Evolutionary conservation across 1,139 yeast genomes (phyloP).

Genomic region (Taphrina pruni): DNA sequence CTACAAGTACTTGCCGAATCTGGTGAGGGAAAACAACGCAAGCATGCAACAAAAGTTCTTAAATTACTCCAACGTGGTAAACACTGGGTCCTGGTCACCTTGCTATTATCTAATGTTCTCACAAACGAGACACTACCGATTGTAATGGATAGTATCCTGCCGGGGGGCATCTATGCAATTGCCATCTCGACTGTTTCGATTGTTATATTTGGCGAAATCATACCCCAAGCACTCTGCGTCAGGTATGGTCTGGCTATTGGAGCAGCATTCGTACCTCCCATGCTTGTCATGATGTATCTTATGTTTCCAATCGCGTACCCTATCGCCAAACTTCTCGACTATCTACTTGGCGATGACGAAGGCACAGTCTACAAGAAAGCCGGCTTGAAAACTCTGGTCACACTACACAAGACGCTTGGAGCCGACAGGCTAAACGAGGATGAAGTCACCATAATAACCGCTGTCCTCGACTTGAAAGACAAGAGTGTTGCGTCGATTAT

Average conservation of each 20-base stretch:
- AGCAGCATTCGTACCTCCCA: slow-evolving; percentile 88
- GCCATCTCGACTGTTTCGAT: slow-evolving; percentile 89
- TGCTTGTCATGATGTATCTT: slow-evolving; percentile 77
- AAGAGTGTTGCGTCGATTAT: slow-evolving; percentile 83
- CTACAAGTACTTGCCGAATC: slow-evolving; percentile 56
- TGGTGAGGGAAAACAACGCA: slow-evolving; percentile 64
- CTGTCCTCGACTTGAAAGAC: slow-evolving; percentile 91
- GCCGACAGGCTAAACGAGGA: slow-evolving; percentile 90
- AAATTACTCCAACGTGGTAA: slow-evolving; percentile 78
- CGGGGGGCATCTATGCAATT: slow-evolving; percentile 98
- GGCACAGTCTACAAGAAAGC: slow-evolving; percentile 93
- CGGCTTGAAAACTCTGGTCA: slow-evolving; percentile 90
- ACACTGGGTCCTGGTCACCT: slow-evolving; percentile 96
- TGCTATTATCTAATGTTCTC: slow-evolving; percentile 81
- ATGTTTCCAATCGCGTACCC: slow-evolving; percentile 96
- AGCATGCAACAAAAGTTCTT: slow-evolving; percentile 76
- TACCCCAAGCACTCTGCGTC: slow-evolving; percentile 92
- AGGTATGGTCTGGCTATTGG: slow-evolving; percentile 92
- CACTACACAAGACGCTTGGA: slow-evolving; percentile 92
- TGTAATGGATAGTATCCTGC: slow-evolving; percentile 86
- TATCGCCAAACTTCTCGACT: slow-evolving; percentile 78
- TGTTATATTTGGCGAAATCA: slow-evolving; percentile 94
- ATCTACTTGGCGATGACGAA: slow-evolving; percentile 89
- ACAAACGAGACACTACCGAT: slow-evolving; percentile 96
- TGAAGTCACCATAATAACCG: slow-evolving; percentile 93